phyloP scores from a whole-genome alignment of 2,329 filamentous ascomycete genomes.

The Huntiella moniliformis region DNA sequence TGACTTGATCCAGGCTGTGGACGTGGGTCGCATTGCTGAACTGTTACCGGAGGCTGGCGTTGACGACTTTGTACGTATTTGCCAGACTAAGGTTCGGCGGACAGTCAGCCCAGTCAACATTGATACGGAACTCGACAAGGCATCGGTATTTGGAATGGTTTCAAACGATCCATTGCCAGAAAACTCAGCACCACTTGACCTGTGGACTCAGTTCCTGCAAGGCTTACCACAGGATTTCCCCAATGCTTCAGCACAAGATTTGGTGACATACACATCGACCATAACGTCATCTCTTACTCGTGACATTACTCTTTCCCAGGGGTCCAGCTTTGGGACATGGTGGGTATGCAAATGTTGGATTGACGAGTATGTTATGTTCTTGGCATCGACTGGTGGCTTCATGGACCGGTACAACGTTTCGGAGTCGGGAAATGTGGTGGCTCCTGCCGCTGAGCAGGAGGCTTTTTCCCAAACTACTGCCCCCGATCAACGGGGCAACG shows the following conservation, averaged over 20 bases:
- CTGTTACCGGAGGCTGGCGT: conserved; percentile 43
- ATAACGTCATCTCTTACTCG: conserved; percentile 61
- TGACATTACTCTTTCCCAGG: conserved; percentile 61
- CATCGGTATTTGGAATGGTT: conserved; percentile 40
- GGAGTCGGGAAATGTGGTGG: conserved; percentile 12
- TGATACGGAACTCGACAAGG: conserved; percentile 43
- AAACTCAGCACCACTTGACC: conserved; percentile 46
- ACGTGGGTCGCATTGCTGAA: conserved; percentile 43
- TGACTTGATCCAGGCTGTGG: conserved; percentile 60
- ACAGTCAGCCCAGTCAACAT: conserved; percentile 51
- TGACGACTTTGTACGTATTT: conserved; percentile 45
- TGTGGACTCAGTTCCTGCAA: conserved; percentile 56
- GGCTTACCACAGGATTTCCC: conserved; percentile 54
- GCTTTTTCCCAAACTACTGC: background rate
- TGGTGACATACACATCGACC: conserved; percentile 59
- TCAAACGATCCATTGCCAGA: conserved; percentile 9
- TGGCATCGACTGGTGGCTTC: conserved; percentile 80
- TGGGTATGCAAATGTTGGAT: conserved; percentile 93
- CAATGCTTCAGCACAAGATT: conserved; percentile 50
- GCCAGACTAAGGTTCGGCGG: conserved; percentile 48
- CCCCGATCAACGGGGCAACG: background rate
- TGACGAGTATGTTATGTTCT: conserved; percentile 82
- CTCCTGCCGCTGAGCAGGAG: background rate
- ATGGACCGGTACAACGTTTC: conserved; percentile 37
- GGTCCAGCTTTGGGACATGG: conserved; percentile 74